Evolutionary conservation across 805 yeast genomes (phyloP).

Genomic region (Wickerhamomyces silvicola): DNA sequence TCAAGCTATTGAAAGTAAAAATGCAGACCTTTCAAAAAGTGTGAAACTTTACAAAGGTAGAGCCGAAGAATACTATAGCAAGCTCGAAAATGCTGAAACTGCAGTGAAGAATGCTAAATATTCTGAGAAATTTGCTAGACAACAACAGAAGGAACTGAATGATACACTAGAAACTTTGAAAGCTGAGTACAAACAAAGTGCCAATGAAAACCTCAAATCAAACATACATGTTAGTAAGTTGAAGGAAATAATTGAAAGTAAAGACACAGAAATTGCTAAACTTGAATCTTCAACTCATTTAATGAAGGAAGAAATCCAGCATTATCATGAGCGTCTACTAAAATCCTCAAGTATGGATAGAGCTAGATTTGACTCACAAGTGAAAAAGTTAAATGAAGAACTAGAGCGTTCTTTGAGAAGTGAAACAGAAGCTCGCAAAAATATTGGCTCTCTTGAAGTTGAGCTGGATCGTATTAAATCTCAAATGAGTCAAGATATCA

Average conservation of each 20-base stretch:
- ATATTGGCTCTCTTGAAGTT: slow-evolving; percentile 52
- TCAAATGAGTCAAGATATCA: slow-evolving; percentile 29
- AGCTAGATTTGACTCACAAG: slow-evolving; percentile 36
- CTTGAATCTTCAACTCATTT: slow-evolving; percentile 41
- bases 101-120: slow-evolving; percentile 58
- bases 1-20: slow-evolving; percentile 50
- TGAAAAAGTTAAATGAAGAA: slow-evolving; percentile 47
- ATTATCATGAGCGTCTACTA: slow-evolving; percentile 40
- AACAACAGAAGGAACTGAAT: slow-evolving; percentile 48
- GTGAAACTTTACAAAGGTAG: slow-evolving; percentile 60
- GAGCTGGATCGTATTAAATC: slow-evolving; percentile 50
- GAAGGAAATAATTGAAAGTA: slow-evolving; percentile 51
- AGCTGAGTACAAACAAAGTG: slow-evolving; percentile 49
- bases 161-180: slow-evolving; percentile 39
- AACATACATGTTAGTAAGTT: slow-evolving; percentile 43
- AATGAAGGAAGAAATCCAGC: slow-evolving; percentile 49
- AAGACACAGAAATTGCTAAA: slow-evolving; percentile 47
- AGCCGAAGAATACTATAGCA: slow-evolving; percentile 66
- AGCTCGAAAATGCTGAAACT: slow-evolving; percentile 73
- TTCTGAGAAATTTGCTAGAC: slow-evolving; percentile 47
- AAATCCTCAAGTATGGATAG: slow-evolving; percentile 36
- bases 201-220: slow-evolving; percentile 44
- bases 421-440: slow-evolving; percentile 63
- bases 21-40: slow-evolving; percentile 45
- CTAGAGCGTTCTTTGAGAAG: slow-evolving; percentile 48